Evolutionary conservation across 352 stramenopile species (phyloP).

Genomic region (Phytophthora sansomeana): DNA sequence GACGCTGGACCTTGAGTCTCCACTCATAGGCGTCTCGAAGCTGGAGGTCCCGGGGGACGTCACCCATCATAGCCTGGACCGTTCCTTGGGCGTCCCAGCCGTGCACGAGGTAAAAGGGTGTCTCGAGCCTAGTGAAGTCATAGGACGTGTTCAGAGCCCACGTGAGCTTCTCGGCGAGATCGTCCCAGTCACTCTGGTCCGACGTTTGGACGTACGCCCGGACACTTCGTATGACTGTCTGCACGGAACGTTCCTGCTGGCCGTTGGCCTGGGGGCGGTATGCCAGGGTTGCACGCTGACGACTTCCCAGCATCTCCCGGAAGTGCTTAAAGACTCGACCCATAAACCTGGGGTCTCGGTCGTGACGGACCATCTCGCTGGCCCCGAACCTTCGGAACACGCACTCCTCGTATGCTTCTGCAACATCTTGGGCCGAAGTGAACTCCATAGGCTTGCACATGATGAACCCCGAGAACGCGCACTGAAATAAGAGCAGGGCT

Average conservation of each 20-base stretch:
- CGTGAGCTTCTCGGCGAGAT: constrained; percentile 31
- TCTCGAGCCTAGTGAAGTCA: no score
- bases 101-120: constrained; percentile 27
- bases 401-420: no score
- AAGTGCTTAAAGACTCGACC: constrained; percentile 38
- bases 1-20: no score
- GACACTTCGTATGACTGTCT: constrained; percentile 37
- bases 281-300: constrained; percentile 34
- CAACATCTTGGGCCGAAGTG: no score
- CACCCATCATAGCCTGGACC: constrained; percentile 3
- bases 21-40: background rate
- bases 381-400: constrained; percentile 38
- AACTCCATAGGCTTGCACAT: no score
- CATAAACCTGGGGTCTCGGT: constrained; percentile 48
- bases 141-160: constrained; percentile 28
- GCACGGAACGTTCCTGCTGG: constrained; percentile 42
- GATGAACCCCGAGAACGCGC: no score
- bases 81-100: constrained; percentile 28
- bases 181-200: constrained; percentile 43
- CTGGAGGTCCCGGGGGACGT: constrained; percentile 3
- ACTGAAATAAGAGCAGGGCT: no score
- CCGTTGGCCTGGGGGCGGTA: constrained; percentile 43
- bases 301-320: constrained; percentile 25
- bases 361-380: constrained; percentile 21
- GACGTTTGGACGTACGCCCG: constrained; percentile 27